Conservation (phyloP, 2,329 filamentous ascomycete species). For the Aschersonia sp. region DNA sequence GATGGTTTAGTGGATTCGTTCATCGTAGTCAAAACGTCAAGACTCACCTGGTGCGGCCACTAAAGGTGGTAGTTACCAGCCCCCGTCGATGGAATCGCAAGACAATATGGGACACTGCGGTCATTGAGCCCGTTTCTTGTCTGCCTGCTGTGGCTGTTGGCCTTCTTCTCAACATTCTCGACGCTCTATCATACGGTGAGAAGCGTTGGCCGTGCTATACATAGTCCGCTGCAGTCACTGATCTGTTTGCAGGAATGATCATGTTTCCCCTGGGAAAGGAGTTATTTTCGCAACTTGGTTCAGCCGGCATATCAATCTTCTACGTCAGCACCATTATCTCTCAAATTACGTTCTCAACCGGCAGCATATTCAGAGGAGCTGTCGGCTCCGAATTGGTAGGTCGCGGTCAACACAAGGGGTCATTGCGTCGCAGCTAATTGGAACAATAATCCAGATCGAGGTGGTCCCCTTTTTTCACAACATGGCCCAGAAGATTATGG, state of each 20-base stretch:
- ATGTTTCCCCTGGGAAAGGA: constrained; percentile 81
- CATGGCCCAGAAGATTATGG: constrained; percentile 84
- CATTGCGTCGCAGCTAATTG: neutral
- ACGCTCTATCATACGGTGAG: constrained; percentile 82
- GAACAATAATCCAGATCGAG: constrained; percentile 49
- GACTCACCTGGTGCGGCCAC: constrained; percentile 13
- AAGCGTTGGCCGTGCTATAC: neutral
- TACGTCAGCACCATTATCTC: constrained; percentile 95
- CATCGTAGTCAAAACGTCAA: constrained; percentile 17
- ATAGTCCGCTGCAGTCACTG: neutral
- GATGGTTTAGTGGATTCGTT: constrained; percentile 20
- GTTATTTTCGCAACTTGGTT: constrained; percentile 72
- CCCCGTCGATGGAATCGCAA: constrained; percentile 60
- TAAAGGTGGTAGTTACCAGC: constrained; percentile 27
- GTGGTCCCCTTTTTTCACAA: constrained; percentile 98
- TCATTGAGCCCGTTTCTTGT: constrained; percentile 55
- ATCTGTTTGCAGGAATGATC: constrained; percentile 54
- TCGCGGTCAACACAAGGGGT: constrained; percentile 1
- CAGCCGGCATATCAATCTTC: constrained; percentile 95
- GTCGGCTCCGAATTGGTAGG: constrained; percentile 83
- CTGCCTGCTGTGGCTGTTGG: constrained; percentile 82
- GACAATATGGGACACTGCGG: constrained; percentile 45
- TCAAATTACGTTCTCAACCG: constrained; percentile 75
- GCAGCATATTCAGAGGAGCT: constrained; percentile 79
- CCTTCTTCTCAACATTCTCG: constrained; percentile 78